These are phyloP conservation scores for Amanita rubescens DNA, from an alignment of 768 basidiomycete species.

Conservation along the genomic window DNA sequence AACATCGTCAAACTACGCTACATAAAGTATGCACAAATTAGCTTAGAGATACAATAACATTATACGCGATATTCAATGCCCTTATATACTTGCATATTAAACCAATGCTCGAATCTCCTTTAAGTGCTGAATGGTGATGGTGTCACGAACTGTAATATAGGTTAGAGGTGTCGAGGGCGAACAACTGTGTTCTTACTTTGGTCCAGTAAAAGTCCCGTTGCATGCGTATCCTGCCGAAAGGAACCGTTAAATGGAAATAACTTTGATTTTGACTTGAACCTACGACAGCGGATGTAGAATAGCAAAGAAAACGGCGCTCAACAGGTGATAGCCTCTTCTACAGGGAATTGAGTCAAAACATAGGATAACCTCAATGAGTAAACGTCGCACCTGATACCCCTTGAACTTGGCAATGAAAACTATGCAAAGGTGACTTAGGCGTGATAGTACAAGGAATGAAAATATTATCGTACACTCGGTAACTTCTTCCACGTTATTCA, in stretches of 20 bases:
- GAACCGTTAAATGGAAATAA: background rate
- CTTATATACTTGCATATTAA: background rate
- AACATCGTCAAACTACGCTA: too few species aligned
- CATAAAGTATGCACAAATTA: background rate
- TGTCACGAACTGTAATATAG: background rate
- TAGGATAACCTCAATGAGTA: background rate
- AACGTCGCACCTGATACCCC: conserved; percentile 45
- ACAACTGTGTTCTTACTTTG: background rate
- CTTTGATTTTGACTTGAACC: conserved; percentile 18
- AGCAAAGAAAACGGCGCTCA: conserved; percentile 54
- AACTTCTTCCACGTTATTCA: conserved; percentile 53
- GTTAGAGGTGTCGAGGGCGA: background rate
- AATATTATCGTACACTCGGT: conserved; percentile 46
- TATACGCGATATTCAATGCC: background rate
- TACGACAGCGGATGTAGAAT: conserved; percentile 68
- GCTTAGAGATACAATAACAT: background rate
- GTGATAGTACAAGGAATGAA: background rate
- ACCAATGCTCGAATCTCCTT: background rate
- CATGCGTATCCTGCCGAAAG: background rate
- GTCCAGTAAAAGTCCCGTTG: background rate
- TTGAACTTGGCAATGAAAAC: conserved; percentile 69
- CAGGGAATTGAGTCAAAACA: conserved; percentile 16
- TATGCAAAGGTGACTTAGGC: conserved; percentile 16
- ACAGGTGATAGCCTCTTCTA: conserved; percentile 46
- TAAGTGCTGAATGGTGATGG: background rate